These are phyloP conservation scores for Sarocladium kiliense DNA, from an alignment of 2,329 filamentous ascomycete species.

Conservation along the genomic window DNA sequence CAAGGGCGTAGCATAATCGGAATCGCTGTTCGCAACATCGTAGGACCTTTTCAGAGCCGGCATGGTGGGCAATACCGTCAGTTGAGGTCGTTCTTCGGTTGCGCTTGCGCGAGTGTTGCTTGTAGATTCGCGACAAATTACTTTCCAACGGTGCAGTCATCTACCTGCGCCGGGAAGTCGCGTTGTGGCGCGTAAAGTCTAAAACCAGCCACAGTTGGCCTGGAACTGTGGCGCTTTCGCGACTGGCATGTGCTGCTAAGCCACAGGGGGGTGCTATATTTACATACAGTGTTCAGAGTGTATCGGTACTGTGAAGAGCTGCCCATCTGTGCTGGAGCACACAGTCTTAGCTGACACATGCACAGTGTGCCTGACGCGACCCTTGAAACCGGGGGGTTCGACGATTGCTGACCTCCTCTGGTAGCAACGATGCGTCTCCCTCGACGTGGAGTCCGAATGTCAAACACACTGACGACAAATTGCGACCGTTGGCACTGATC, in stretches of 20 bases:
- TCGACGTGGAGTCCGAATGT: neutral
- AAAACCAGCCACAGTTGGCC: neutral
- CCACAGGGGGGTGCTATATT: conserved; percentile 7
- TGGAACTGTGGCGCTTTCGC: neutral
- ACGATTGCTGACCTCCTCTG: neutral
- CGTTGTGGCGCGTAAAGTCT: conserved; percentile 8
- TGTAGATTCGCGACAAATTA: neutral
- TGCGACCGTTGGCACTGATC: neutral
- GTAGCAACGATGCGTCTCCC: neutral
- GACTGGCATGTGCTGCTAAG: conserved; percentile 2
- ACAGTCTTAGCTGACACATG: neutral
- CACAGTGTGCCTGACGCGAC: neutral
- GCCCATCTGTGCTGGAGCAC: neutral
- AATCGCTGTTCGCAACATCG: conserved; percentile 1
- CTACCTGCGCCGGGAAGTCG: neutral
- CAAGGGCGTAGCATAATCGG: conserved; percentile 37
- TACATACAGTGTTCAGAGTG: neutral
- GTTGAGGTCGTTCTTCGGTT: neutral
- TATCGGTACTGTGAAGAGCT: neutral
- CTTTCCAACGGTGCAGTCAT: neutral
- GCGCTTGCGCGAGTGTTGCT: neutral
- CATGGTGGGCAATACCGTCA: neutral
- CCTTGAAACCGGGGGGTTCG: conserved; percentile 1
- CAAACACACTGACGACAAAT: neutral
- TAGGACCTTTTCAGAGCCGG: conserved; percentile 10